Evolutionary conservation across 148 eudicot species (phyloP), one percentile per base, ranked within the genome.

Genomic region (Chenopodium album): DNA sequence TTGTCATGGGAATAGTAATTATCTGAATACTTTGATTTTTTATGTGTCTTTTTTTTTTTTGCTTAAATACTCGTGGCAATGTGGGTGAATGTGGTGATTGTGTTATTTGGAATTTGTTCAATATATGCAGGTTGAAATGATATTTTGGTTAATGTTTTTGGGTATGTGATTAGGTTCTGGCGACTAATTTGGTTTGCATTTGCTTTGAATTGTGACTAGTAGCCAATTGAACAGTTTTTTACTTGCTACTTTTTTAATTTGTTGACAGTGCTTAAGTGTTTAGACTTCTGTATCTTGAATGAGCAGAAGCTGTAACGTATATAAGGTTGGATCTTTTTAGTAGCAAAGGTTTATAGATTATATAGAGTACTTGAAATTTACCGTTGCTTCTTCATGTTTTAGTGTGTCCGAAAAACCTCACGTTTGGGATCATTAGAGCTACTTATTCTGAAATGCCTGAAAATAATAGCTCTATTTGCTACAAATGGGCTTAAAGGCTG

Each of bases 121-220:
- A 20, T 23, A 56, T 23, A 56, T 66, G 59, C 19, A 9, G 13
- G 63, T 4, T 76, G 9, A 10, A 34, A 78, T 73, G 63, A 32
- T 47, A 32, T 28, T 20, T 14, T 44, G 3, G 13, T 52, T 62
- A 19, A 54, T 37, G 13, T 29, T 77, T 11, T 32, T 76, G 37
- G 32, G 29, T 83, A 48, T 32, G 68, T 72, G 47, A 34, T 26
- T 28, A 13, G 54, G 68, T 63, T 23, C 26, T 76, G 65, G 32
- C 72, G 76, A 79, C 62, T 80, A 37, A 52, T 54, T 80, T 72
- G 32, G 73, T 28, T 62, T 75, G 62, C 50, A 44, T 16, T 19
- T 19, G 4, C 64, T 81, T 74, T 7, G 7, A 41, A 28, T 73
- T 64, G 71, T 20, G 56, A 62, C 28, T 63, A 63, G 26, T 17